A percentile compares a stretch with the other conserved stretches of the same genome.
These are phyloP conservation scores for Trichoderma sp. DNA, from an alignment of 2,329 filamentous ascomycete species.

Conservation along the genomic window DNA sequence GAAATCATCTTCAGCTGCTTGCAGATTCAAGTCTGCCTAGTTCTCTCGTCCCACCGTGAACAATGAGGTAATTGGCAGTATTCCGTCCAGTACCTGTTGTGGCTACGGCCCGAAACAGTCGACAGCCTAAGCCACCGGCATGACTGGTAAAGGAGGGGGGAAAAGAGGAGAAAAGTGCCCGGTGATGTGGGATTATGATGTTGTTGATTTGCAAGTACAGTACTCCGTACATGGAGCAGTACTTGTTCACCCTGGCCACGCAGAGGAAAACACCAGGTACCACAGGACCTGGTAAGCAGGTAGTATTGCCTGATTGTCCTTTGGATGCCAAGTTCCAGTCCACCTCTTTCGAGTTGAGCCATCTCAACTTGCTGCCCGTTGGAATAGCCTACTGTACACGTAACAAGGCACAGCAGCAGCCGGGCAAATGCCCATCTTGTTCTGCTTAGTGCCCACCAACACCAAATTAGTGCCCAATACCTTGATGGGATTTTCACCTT, in stretches of 20 bases:
- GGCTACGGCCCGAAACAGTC: constrained; percentile 7
- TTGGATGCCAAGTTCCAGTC: background rate
- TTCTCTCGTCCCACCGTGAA: background rate
- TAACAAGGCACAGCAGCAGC: background rate
- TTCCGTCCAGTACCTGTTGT: constrained; percentile 1
- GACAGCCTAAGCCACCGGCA: background rate
- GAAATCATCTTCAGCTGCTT: background rate
- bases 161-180: background rate
- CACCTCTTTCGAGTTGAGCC: background rate
- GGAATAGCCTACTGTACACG: background rate
- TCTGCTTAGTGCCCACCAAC: background rate
- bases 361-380: background rate
- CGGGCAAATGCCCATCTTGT: background rate
- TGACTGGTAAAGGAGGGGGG: background rate
- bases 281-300: background rate
- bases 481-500: background rate
- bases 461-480: background rate
- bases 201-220: background rate
- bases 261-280: background rate
- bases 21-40: background rate
- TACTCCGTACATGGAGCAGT: background rate
- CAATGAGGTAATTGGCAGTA: constrained; percentile 4
- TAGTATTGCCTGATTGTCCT: background rate
- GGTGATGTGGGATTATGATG: background rate
- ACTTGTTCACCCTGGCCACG: background rate